phyloP scores from a whole-genome alignment of 305 asterid genomes.

The Withania somnifera region DNA sequence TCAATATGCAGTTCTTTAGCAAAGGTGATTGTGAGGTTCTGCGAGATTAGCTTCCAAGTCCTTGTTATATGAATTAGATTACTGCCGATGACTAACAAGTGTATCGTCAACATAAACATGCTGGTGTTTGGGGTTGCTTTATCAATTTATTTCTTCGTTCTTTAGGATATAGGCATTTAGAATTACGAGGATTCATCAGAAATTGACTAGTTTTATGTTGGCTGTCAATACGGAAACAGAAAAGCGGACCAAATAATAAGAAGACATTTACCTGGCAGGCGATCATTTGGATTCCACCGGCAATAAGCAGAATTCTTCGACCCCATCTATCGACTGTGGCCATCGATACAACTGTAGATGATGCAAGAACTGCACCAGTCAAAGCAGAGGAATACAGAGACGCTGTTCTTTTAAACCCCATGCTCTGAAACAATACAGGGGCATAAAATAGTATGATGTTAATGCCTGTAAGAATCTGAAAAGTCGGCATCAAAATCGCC shows the following conservation, averaged over 20 bases:
- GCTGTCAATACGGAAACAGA: background rate
- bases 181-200: background rate
- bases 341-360: slow-evolving; percentile 68
- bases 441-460: slow-evolving; percentile 85
- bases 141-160: background rate
- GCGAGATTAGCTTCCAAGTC: too few species aligned
- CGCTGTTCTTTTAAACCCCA: slow-evolving; percentile 67
- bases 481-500: slow-evolving; percentile 82
- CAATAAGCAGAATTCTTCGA: slow-evolving; percentile 55
- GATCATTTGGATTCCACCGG: slow-evolving; percentile 83
- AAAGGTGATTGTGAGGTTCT: too few species aligned
- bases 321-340: slow-evolving; percentile 69
- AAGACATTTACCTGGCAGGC: slow-evolving; percentile 48
- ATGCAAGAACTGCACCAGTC: slow-evolving; percentile 81
- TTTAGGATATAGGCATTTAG: background rate
- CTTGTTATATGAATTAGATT: too few species aligned
- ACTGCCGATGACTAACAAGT: background rate
- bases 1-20: too few species aligned
- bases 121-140: background rate
- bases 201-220: background rate
- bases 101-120: background rate
- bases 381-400: slow-evolving; percentile 79
- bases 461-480: slow-evolving; percentile 90
- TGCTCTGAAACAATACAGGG: slow-evolving; percentile 72
- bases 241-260: background rate